Evolutionary conservation across 2,329 filamentous ascomycete species (phyloP), one percentile per base, ranked within the genome.

Genomic region (Laburnicola sp.): DNA sequence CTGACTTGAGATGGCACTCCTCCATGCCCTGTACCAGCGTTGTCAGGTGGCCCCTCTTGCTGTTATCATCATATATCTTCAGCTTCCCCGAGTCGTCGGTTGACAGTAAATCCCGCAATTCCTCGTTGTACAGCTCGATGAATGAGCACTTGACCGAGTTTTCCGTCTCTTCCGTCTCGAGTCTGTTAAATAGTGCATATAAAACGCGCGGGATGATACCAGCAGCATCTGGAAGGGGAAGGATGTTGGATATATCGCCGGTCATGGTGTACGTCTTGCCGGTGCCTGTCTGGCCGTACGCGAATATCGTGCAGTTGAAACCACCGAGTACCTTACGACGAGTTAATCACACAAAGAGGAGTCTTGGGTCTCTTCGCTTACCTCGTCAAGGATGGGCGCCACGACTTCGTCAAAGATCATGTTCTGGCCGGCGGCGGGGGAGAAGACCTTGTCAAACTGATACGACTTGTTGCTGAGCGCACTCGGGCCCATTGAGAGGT

Each of bases 191-290:
- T 0, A 99, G 81, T 0, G 88, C 84, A 65, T 97, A 87, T 0
- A 99, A 78, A 0, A 92, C 91, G 42, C 95, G 87, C 23, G 95
- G 95, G 56, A 99, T 94, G 62, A 99, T 97, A 63, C 94, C 94
- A 26, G 95, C 94, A 34, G 86, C 87, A 68, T 97, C 94, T 1
- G 93, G 93, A 10, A 96, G 80, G 53, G 96, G 85, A 1, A 93
- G 91, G 32, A 91, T 90, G 63, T 97, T 89, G 10, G 83, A 89
- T 85, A 99, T 97, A 72, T 99, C 93, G 48, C 94, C 94, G 0
- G 93, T 96, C 94, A 99, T 99, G 23, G 94, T 99, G 74, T 99
- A 99, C 10, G 94, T 99, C 74, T 99, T 99, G 63, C 94, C 94
- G 0, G 94, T 99, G 38, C 94, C 94, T 0, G 94, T 99, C 73